These are phyloP conservation scores for Termitomyces sp. DNA, from an alignment of 768 basidiomycete genomes.

Conservation along the genomic window DNA sequence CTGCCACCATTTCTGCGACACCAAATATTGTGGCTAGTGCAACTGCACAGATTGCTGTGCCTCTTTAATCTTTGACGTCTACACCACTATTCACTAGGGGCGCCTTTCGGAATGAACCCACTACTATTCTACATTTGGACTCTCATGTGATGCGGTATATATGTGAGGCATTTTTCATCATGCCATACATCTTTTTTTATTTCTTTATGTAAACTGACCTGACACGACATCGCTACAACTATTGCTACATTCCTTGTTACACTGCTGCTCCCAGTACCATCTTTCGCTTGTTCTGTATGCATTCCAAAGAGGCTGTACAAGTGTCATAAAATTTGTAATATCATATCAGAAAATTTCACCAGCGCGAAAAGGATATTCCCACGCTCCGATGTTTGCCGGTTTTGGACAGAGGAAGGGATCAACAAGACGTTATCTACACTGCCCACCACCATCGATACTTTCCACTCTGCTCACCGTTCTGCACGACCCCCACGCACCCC, in stretches of 20 bases:
- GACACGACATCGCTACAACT: not conserved
- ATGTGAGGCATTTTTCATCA: not conserved
- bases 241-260: not conserved
- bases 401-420: constrained; percentile 31
- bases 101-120: not conserved
- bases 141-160: not conserved
- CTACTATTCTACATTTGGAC: not conserved
- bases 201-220: not conserved
- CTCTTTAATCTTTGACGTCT: not conserved
- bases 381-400: constrained; percentile 43
- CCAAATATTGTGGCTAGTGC: not conserved
- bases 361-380: constrained; percentile 30
- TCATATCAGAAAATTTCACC: constrained; percentile 12
- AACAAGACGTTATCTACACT: constrained; percentile 43
- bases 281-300: not conserved
- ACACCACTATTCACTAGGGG: not conserved
- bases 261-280: not conserved
- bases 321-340: not conserved
- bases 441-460: constrained; percentile 48
- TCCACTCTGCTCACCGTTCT: constrained; percentile 15
- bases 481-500: constrained; percentile 15
- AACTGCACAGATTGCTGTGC: not conserved
- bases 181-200: constrained; percentile 1
- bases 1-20: not conserved
- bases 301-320: not conserved